These are phyloP conservation scores for Russula sp. DNA, from an alignment of 768 basidiomycete species.

Conservation along the genomic window DNA sequence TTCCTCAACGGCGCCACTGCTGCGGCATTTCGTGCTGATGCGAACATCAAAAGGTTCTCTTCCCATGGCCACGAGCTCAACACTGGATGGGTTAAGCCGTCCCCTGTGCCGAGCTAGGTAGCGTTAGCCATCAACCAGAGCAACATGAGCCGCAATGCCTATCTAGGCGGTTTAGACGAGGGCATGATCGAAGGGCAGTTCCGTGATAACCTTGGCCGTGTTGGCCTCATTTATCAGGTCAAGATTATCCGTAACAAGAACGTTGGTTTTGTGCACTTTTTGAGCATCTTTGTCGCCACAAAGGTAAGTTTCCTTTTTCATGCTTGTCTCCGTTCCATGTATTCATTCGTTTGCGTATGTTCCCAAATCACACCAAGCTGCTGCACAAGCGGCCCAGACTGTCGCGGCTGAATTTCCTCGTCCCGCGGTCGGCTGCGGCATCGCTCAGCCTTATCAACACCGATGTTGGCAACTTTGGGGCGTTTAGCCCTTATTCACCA, in stretches of 20 bases:
- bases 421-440: constrained; percentile 43
- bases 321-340: neutral
- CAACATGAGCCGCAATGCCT: constrained; percentile 93
- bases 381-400: constrained; percentile 78
- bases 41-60: constrained; percentile 88
- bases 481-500: constrained; percentile 47
- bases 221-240: constrained; percentile 96
- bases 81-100: constrained; percentile 98
- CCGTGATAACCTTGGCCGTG: constrained; percentile 83
- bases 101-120: constrained; percentile 79
- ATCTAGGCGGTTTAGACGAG: constrained; percentile 90
- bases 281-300: constrained; percentile 89
- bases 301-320: constrained; percentile 43
- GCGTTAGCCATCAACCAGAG: constrained; percentile 83
- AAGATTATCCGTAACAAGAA: constrained; percentile 99
- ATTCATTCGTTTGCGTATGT: constrained; percentile 56
- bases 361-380: constrained; percentile 89
- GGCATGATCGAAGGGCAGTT: constrained; percentile 85
- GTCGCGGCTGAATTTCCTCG: constrained; percentile 75
- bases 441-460: constrained; percentile 29
- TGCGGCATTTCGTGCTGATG: constrained; percentile 95
- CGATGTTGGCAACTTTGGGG: constrained; percentile 28
- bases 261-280: constrained; percentile 97
- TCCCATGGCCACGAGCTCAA: constrained; percentile 95
- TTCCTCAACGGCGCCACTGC: constrained; percentile 93